Percentiles rank a stretch among this genome's conserved stretches.
Evolutionary conservation across 164 flowering plant species (phyloP).

Genomic region (Piper longum): DNA sequence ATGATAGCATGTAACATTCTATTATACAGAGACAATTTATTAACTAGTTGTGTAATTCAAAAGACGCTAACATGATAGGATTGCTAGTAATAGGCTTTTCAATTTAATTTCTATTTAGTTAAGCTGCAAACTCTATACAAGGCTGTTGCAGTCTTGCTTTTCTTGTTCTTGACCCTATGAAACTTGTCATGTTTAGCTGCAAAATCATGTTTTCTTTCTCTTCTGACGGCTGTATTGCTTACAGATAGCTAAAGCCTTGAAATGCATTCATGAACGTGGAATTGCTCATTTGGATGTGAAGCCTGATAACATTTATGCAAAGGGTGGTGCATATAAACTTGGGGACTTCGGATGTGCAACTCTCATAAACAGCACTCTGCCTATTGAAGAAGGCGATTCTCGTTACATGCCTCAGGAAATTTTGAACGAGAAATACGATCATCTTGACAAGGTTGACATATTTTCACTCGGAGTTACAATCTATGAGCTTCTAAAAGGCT

Average conservation of each 20-base stretch:
- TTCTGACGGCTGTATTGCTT: neutral
- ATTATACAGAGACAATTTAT: no score
- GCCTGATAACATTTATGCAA: conserved; percentile 92
- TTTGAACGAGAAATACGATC: conserved; percentile 67
- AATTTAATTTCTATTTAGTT: no score
- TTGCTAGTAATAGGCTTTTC: no score
- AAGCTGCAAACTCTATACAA: no score
- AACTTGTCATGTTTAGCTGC: neutral
- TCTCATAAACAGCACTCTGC: conserved; percentile 53
- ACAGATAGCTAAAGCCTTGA: conserved; percentile 80
- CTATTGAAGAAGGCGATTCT: conserved; percentile 95
- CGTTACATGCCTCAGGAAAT: conserved; percentile 96
- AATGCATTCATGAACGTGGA: conserved; percentile 66
- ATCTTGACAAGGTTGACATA: conserved; percentile 82
- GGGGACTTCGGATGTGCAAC: conserved; percentile 98
- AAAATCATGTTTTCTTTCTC: neutral
- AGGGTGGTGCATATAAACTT: conserved; percentile 73
- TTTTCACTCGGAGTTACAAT: conserved; percentile 79
- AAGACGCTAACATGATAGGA: no score
- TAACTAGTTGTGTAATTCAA: no score
- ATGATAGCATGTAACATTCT: no score
- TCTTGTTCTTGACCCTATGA: no score
- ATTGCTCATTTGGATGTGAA: conserved; percentile 82
- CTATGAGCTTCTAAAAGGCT: conserved; percentile 67
- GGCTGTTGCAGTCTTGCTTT: no score